Percentiles rank a stretch among this genome's conserved stretches.
phyloP scores from a whole-genome alignment of 2,329 filamentous ascomycete species.

The Aspergillaceae sp. region DNA sequence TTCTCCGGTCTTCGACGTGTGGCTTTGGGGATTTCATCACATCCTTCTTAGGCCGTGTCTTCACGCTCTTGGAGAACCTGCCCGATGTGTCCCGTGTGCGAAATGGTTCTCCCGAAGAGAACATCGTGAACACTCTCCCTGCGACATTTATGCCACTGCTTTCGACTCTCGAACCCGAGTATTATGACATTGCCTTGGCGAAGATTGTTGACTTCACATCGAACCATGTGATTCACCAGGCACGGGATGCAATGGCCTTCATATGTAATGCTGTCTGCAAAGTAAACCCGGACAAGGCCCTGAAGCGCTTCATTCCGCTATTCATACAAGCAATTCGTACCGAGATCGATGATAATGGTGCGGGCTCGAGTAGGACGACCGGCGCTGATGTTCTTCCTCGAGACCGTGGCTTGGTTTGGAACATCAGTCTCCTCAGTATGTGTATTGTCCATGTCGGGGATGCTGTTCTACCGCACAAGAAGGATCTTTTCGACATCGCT shows the following conservation, averaged over 20 bases:
- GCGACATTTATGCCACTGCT: slow-evolving; percentile 86
- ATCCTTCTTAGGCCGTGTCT: slow-evolving; percentile 85
- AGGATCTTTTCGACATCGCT: slow-evolving; percentile 83
- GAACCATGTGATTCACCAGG: slow-evolving; percentile 92
- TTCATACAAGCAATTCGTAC: slow-evolving; percentile 85
- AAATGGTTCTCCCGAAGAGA: slow-evolving; percentile 89
- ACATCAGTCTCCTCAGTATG: slow-evolving; percentile 95
- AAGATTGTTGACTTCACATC: slow-evolving; percentile 89
- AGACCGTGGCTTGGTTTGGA: slow-evolving; percentile 90
- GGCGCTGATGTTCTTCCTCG: slow-evolving; percentile 88
- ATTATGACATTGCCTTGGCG: slow-evolving; percentile 84
- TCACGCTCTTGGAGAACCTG: slow-evolving; percentile 88
- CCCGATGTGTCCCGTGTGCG: slow-evolving; percentile 83
- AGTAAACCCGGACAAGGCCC: slow-evolving; percentile 84
- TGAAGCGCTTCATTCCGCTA: slow-evolving; percentile 85
- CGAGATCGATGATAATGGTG: slow-evolving; percentile 94
- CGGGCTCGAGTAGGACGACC: slow-evolving; percentile 86
- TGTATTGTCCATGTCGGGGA: slow-evolving; percentile 91
- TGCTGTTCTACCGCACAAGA: slow-evolving; percentile 79
- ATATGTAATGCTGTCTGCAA: slow-evolving; percentile 96
- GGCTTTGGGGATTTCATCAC: slow-evolving; percentile 89
- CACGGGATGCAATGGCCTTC: slow-evolving; percentile 95
- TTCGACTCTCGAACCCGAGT: slow-evolving; percentile 79
- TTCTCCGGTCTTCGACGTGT: slow-evolving; percentile 86
- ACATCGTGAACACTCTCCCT: slow-evolving; percentile 89